Conservation (phyloP, 2,329 filamentous ascomycete genomes). For the Colletotrichum cuscutae region DNA sequence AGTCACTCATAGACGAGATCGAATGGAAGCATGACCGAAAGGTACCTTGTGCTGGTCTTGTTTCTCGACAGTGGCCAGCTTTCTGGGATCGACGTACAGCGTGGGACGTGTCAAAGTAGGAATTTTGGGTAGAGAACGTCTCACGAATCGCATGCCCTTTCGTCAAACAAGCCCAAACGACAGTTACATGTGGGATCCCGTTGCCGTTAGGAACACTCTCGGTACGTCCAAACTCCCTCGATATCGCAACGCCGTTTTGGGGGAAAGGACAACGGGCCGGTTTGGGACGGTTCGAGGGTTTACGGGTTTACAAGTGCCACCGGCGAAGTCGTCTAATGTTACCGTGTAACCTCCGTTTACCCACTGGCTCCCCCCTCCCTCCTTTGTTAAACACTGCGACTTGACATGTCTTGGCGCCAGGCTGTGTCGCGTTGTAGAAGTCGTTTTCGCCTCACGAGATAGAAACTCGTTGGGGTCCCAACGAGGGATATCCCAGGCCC, state of each 20-base stretch:
- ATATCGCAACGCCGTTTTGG: not conserved
- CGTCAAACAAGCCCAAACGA: not conserved
- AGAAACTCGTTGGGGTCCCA: not conserved
- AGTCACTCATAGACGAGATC: no score
- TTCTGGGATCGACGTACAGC: not conserved
- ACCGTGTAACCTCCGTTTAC: not conserved
- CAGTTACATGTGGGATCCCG: not conserved
- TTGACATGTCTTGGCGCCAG: not conserved
- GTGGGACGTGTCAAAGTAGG: not conserved
- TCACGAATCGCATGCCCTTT: not conserved
- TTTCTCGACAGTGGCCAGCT: not conserved
- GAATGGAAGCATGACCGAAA: not conserved
- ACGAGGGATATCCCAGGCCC: not conserved
- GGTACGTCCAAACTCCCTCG: not conserved
- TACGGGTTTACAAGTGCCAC: not conserved
- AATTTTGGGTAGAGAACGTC: not conserved
- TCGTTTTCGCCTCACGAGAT: not conserved
- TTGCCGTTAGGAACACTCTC: not conserved
- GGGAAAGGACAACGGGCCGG: not conserved
- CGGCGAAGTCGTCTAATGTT: not conserved
- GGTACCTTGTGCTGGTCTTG: not conserved
- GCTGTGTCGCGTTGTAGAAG: not conserved
- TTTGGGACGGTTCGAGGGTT: not conserved
- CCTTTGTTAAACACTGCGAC: not conserved
- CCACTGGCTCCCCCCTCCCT: not conserved